These are phyloP conservation scores for Bjerkandera adusta DNA, from an alignment of 1,284 basidiomycete species.

Conservation along the genomic window DNA sequence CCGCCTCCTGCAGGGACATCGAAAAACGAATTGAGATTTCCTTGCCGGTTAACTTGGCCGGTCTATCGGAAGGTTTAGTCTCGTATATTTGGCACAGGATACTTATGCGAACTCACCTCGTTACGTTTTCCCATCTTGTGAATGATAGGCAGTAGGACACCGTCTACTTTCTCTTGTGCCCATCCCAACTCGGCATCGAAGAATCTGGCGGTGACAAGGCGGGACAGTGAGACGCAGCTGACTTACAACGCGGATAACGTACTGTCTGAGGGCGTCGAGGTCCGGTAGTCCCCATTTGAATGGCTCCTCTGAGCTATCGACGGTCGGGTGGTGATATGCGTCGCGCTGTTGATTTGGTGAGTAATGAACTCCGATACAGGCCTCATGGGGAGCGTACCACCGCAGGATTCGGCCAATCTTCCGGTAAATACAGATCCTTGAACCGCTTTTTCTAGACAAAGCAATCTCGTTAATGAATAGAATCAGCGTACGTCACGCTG, in stretches of 20 bases:
- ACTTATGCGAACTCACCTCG: conserved; percentile 45
- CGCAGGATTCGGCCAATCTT: conserved; percentile 90
- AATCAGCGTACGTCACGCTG: background rate
- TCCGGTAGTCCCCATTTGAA: conserved; percentile 98
- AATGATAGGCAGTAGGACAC: conserved; percentile 91
- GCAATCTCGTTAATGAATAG: background rate
- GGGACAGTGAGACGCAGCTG: no score
- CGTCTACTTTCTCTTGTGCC: conserved; percentile 86
- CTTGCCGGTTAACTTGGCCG: conserved; percentile 46
- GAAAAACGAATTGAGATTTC: conserved; percentile 64
- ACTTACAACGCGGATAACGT: no score
- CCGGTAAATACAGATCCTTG: conserved; percentile 77
- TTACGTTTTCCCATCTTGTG: conserved; percentile 83
- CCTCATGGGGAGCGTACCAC: no score
- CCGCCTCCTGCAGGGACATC: conserved; percentile 61
- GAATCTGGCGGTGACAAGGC: conserved; percentile 51
- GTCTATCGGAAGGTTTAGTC: conserved; percentile 4
- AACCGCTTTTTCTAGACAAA: conserved; percentile 81
- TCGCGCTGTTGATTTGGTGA: no score
- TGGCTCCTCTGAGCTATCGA: conserved; percentile 89
- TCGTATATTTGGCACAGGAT: background rate
- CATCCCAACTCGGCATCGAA: conserved; percentile 86
- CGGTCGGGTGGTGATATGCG: conserved; percentile 89
- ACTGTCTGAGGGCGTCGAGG: conserved; percentile 86
- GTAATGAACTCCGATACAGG: background rate